Evolutionary conservation across 306 rosid genomes (phyloP).

Genomic region (Betula pendula): DNA sequence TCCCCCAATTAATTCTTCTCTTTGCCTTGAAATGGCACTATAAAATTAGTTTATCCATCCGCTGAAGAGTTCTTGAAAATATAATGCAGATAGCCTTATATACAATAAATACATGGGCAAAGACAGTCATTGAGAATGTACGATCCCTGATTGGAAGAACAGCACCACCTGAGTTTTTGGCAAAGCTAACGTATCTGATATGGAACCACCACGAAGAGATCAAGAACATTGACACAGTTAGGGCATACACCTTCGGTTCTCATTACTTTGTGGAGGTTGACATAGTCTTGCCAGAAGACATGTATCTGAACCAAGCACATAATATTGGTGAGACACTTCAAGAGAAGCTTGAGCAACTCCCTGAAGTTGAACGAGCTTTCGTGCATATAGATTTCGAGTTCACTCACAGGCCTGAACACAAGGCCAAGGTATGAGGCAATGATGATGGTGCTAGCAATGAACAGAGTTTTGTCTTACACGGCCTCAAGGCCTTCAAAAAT

Average conservation of each 20-base stretch:
- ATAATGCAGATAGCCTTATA: conserved; percentile 72
- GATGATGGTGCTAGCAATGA: neutral
- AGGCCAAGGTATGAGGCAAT: conserved; percentile 42
- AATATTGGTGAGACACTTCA: conserved; percentile 81
- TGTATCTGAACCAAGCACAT: conserved; percentile 66
- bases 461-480: neutral
- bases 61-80: conserved; percentile 11
- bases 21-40: neutral
- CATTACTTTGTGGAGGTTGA: conserved; percentile 83
- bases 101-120: conserved; percentile 75
- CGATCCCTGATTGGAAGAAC: conserved; percentile 67
- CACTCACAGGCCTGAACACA: conserved; percentile 79
- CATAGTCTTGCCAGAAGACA: conserved; percentile 68
- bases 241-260: conserved; percentile 81
- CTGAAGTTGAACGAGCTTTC: conserved; percentile 83
- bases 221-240: conserved; percentile 76
- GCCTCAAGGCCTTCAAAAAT: neutral
- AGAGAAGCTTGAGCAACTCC: conserved; percentile 69
- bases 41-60: neutral
- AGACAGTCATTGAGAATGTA: conserved; percentile 76
- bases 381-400: conserved; percentile 81
- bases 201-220: conserved; percentile 84
- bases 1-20: neutral
- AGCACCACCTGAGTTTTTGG: conserved; percentile 75
- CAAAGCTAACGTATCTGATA: conserved; percentile 66